Percentiles rank a stretch among this genome's conserved stretches.
phyloP scores from a whole-genome alignment of 352 stramenopile genomes.

The Globisporangium spinosum region DNA sequence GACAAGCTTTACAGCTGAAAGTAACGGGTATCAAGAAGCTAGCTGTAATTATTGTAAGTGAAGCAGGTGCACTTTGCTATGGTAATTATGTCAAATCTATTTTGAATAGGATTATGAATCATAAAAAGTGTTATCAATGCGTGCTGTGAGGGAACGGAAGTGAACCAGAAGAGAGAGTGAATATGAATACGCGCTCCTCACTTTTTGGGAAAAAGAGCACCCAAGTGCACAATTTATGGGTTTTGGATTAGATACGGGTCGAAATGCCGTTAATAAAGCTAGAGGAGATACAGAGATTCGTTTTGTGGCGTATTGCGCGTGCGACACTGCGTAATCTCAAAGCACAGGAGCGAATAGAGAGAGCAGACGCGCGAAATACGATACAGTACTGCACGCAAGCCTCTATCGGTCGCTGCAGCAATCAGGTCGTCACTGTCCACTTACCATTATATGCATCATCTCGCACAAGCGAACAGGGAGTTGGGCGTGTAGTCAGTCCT shows the following conservation, averaged over 20 bases:
- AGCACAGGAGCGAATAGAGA: not conserved
- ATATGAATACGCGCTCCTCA: not conserved
- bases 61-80: too few relatives aligned
- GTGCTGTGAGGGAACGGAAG: not conserved
- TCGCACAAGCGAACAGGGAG: too few relatives aligned
- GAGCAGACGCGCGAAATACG: too few relatives aligned
- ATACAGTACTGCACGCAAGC: too few relatives aligned
- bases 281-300: not conserved
- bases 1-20: too few relatives aligned
- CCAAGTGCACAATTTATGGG: not conserved
- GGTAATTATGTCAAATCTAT: too few relatives aligned
- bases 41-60: too few relatives aligned
- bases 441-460: not conserved
- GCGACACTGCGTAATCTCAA: not conserved
- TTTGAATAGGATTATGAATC: not conserved
- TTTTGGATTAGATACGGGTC: not conserved
- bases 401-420: too few relatives aligned
- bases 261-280: not conserved
- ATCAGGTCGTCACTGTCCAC: not conserved
- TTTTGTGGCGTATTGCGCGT: not conserved
- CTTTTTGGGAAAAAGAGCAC: not conserved
- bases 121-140: not conserved
- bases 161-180: not conserved
- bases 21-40: too few relatives aligned
- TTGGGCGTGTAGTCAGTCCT: too few relatives aligned